Conservation (phyloP, 805 yeast species). For the Metahyphopichia silvanorum region DNA sequence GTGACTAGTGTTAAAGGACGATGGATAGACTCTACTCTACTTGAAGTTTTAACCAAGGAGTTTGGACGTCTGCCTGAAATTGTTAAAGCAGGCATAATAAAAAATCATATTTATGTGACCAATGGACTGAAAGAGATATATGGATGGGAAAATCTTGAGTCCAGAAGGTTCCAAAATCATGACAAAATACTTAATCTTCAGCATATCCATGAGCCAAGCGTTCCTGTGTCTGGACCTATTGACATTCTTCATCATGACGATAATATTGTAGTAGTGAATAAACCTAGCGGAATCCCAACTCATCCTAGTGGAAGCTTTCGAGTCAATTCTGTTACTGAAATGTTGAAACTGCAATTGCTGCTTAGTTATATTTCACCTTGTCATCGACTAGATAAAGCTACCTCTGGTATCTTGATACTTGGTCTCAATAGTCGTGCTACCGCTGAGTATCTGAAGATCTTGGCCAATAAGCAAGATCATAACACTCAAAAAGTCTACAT, state of each 20-base stretch:
- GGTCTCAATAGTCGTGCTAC: conserved; percentile 36
- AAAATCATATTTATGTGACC: conserved; percentile 21
- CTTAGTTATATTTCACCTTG: conserved; percentile 35
- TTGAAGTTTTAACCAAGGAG: conserved; percentile 29
- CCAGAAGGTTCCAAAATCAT: conserved; percentile 13
- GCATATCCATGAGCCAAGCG: conserved; percentile 47
- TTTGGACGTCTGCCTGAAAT: conserved; percentile 27
- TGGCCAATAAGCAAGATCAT: conserved; percentile 21
- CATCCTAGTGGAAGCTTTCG: conserved; percentile 48
- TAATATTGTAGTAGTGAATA: conserved; percentile 41
- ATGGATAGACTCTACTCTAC: conserved; percentile 32
- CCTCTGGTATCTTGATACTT: conserved; percentile 49
- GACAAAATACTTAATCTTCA: conserved; percentile 26
- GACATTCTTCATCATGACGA: conserved; percentile 33
- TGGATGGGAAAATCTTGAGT: conserved; percentile 16
- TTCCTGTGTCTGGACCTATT: conserved; percentile 8
- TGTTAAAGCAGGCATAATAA: conserved; percentile 21
- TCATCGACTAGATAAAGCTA: conserved; percentile 50
- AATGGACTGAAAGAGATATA: no score
- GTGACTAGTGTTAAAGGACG: conserved; percentile 35
- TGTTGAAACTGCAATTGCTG: conserved; percentile 29
- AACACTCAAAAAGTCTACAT: conserved; percentile 39
- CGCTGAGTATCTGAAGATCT: conserved; percentile 24
- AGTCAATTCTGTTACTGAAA: conserved; percentile 43
- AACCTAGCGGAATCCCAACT: conserved; percentile 53